Base-by-base conservation (phyloP, 805 yeast species). In the Komagataella pastoris region DNA sequence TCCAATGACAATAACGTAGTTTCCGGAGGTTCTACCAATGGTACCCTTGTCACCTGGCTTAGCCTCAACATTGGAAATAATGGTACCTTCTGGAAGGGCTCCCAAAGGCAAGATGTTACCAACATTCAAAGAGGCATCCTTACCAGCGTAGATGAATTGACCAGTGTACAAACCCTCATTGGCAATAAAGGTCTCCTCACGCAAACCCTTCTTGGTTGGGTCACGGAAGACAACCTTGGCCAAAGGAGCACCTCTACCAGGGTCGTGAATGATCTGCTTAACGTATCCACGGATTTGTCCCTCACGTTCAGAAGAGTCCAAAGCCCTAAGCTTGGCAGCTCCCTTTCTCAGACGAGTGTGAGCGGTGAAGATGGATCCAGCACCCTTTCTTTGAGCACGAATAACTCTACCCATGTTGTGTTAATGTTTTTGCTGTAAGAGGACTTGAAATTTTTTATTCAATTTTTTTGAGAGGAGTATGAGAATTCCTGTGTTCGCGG, bases 341-440 rank as follows among this genome's bases (percentile, higher is more conserved):
- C 99, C 99, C 81, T 93, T 88, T 87, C 99, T 89, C 77, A 93
- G 88, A 80, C 98, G 91, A 83, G 98, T 91, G 93, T 91, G 96
- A 71, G 99, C 84, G 74, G 95, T 85, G 89, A 93, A 93, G 84
- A 93, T 89, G 71, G 98, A 91, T 74, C 99, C 98, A 77, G 97
- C 96, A 86, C 98, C 98, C 82, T 93, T 93, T 89, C 99, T 90
- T 85, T 93, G 99, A 85, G 93, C 93, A 82, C 99, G 95, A 83
- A 93, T 93, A 80, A 93, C 99, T 85, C 98, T 88, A 87, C 96
- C 96, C 82, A 50, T 59, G 40, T 30, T 30, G 40, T 30, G 14
- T 10, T 30, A 30, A 30, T 30, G n/a, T 30, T 14, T 30, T 30
- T 30, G 40, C 40, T 30, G 40, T 30, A 30, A 30, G 14, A 30